A percentile compares a stretch with the other conserved stretches of the same genome.
These are phyloP conservation scores for Cercophora samala DNA, from an alignment of 495 filamentous ascomycete species.

Conservation along the genomic window DNA sequence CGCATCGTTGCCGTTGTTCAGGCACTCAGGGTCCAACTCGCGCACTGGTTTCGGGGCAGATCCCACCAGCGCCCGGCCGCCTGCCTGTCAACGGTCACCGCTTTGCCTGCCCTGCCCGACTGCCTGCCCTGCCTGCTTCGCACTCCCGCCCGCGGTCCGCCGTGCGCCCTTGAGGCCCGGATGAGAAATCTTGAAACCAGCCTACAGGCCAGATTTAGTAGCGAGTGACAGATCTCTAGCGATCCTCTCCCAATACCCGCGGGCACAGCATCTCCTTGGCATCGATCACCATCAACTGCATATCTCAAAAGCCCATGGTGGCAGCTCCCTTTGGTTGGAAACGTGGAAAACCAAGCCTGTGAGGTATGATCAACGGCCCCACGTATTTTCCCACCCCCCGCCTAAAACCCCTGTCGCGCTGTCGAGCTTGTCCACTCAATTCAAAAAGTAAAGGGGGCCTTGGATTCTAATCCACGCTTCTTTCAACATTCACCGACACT, in stretches of 20 bases:
- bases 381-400: conserved; percentile 12
- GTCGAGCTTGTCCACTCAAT: not conserved
- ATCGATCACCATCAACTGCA: conserved; percentile 18
- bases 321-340: conserved; percentile 5
- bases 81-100: not conserved
- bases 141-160: conserved; percentile 1
- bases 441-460: not conserved
- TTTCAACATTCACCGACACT: not conserved
- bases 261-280: conserved; percentile 16
- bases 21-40: not conserved
- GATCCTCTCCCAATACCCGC: not conserved
- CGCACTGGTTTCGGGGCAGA: not conserved
- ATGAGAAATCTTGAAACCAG: conserved; percentile 12
- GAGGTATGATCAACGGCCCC: conserved; percentile 25
- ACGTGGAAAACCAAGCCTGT: conserved; percentile 6
- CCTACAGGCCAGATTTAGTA: conserved; percentile 3
- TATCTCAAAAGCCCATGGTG: not conserved
- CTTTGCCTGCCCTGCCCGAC: not conserved
- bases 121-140: no score
- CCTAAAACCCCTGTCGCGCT: conserved; percentile 9
- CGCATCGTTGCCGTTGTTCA: not conserved
- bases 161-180: not conserved
- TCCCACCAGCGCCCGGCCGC: not conserved
- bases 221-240: not conserved
- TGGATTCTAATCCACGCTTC: conserved; percentile 1